Evolutionary conservation across 1,139 yeast genomes (phyloP).

Genomic region (Candida pseudocylindracea): DNA sequence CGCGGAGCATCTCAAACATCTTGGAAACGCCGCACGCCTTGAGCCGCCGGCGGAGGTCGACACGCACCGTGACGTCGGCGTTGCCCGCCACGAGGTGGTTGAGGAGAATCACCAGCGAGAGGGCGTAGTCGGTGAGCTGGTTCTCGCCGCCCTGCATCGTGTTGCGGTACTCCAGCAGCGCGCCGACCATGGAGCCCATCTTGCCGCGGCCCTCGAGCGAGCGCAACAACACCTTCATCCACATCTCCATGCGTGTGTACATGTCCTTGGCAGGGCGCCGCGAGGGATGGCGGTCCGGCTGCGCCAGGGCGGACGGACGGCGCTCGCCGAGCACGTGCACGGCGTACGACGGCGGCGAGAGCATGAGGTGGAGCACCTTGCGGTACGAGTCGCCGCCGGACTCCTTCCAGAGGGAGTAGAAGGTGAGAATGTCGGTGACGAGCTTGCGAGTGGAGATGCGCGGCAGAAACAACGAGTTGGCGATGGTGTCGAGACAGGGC

Average conservation of each 20-base stretch:
- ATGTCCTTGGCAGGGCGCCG: slow-evolving; percentile 13
- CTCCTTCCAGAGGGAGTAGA: slow-evolving; percentile 18
- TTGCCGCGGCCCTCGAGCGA: slow-evolving; percentile 78
- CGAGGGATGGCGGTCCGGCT: too few species aligned
- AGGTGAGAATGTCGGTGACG: slow-evolving; percentile 54
- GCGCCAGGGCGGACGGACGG: too few species aligned
- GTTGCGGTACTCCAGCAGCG: slow-evolving; percentile 48
- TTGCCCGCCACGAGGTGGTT: slow-evolving; percentile 32
- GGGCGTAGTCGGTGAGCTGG: slow-evolving; percentile 38
- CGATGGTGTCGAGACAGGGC: slow-evolving; percentile 17
- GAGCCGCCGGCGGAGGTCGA: too few species aligned
- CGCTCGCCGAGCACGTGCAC: slow-evolving; percentile 13
- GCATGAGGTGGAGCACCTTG: slow-evolving; percentile 42
- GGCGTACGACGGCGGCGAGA: slow-evolving; percentile 33
- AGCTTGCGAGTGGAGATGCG: slow-evolving; percentile 54
- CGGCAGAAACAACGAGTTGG: slow-evolving; percentile 27
- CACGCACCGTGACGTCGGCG: too few species aligned
- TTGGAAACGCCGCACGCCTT: too few species aligned
- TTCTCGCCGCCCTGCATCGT: background rate
- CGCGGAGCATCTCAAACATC: too few species aligned
- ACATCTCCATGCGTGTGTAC: slow-evolving; percentile 54
- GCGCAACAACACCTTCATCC: slow-evolving; percentile 54
- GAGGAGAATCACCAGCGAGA: slow-evolving; percentile 56
- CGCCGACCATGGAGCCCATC: slow-evolving; percentile 80
- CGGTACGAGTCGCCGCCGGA: slow-evolving; percentile 5